These are phyloP conservation scores for Acephala macrosclerotiorum DNA, from an alignment of 2,329 filamentous ascomycete species.

Conservation along the genomic window DNA sequence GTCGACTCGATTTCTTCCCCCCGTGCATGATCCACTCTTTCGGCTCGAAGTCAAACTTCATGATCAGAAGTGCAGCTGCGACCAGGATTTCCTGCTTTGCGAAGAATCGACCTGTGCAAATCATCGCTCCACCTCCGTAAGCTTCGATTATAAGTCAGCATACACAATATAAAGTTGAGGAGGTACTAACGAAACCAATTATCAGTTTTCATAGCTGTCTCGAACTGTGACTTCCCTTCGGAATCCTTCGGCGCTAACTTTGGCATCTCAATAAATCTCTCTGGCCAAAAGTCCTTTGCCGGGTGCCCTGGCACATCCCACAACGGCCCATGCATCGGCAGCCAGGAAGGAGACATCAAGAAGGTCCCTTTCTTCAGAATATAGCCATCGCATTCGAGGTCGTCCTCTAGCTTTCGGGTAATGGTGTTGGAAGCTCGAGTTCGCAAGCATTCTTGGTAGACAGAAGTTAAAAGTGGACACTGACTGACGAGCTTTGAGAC, in stretches of 20 bases:
- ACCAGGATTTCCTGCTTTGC: constrained; percentile 33
- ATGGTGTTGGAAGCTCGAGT: constrained; percentile 23
- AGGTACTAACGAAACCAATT: constrained; percentile 27
- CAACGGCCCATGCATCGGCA: constrained; percentile 22
- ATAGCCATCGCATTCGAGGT: constrained; percentile 28
- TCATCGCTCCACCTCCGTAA: constrained; percentile 27
- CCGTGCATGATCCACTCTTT: constrained; percentile 14
- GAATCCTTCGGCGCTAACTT: constrained; percentile 24
- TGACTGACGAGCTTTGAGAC: constrained; percentile 22
- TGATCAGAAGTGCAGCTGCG: constrained; percentile 21
- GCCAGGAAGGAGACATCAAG: constrained; percentile 26
- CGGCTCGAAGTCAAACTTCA: constrained; percentile 31
- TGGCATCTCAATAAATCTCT: constrained; percentile 32
- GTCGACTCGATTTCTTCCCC: constrained; percentile 18
- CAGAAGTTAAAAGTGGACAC: constrained; percentile 23
- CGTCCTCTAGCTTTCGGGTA: constrained; percentile 20
- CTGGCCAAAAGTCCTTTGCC: constrained; percentile 28
- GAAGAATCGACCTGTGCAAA: constrained; percentile 33
- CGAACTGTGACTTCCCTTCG: constrained; percentile 24
- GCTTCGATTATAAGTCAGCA: constrained; percentile 13
- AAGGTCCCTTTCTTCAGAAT: constrained; percentile 27
- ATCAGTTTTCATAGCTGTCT: constrained; percentile 26
- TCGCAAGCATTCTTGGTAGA: constrained; percentile 28
- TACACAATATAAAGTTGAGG: background rate
- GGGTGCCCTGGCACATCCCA: constrained; percentile 30